Conservation (phyloP, 352 stramenopile genomes). For the Globisporangium abappressorium region DNA sequence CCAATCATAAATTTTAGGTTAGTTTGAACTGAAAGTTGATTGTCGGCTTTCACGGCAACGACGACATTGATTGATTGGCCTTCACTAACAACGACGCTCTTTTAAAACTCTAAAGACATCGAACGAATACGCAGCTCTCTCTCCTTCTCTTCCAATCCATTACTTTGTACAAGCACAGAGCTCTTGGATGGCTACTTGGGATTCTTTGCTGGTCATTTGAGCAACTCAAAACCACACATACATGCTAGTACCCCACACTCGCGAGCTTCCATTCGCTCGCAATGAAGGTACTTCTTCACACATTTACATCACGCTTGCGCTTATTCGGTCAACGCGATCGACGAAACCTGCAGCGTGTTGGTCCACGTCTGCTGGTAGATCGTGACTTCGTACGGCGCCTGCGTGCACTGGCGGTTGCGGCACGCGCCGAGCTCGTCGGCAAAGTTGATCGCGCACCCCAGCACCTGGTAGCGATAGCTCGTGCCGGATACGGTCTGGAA, state of each 20-base stretch:
- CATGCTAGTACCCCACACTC: neutral
- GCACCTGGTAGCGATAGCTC: conserved; percentile 60
- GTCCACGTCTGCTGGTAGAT: conserved; percentile 39
- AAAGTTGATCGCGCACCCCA: conserved; percentile 37
- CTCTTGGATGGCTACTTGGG: neutral
- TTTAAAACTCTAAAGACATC: neutral
- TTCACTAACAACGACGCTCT: too few relatives aligned
- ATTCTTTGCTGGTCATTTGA: neutral
- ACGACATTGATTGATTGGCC: too few relatives aligned
- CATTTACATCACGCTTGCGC: neutral
- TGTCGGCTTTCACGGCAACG: too few relatives aligned
- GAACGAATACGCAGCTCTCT: neutral
- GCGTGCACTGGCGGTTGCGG: conserved; percentile 35
- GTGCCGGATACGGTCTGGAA: conserved; percentile 49
- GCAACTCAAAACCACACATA: neutral
- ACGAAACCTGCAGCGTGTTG: conserved; percentile 36
- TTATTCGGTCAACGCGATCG: conserved; percentile 30
- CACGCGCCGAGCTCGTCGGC: conserved; percentile 39
- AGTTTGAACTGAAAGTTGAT: too few relatives aligned
- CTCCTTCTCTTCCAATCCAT: neutral
- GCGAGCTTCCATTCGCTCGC: neutral
- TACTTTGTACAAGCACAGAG: neutral
- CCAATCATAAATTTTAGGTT: too few relatives aligned
- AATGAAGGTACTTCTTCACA: neutral
- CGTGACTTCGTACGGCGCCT: conserved; percentile 33